A percentile compares a stretch with the other conserved stretches of the same genome.
Conservation (phyloP, 129 eudicot genomes). For the Lactuca saligna region DNA sequence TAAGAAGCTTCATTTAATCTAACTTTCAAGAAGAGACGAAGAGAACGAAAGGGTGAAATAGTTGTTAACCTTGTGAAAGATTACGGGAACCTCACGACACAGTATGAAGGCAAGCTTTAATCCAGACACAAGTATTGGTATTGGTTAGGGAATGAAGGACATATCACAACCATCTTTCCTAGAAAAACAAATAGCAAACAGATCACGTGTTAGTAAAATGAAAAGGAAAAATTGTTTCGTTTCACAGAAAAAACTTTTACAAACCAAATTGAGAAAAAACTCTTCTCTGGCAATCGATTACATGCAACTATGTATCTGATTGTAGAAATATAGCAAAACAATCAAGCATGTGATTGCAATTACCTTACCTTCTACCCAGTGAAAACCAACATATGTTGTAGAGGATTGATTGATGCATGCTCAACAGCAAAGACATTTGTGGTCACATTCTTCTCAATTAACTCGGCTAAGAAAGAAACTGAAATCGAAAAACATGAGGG, state of each 20-base stretch:
- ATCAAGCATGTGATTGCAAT: neutral
- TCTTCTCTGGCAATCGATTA: neutral
- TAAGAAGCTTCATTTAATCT: no score
- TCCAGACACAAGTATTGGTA: neutral
- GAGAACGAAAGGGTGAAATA: no score
- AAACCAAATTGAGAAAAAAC: neutral
- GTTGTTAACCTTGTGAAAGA: no score
- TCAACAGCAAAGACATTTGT: constrained; percentile 65
- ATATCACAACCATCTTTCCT: constrained; percentile 16
- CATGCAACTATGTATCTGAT: no score
- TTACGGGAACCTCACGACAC: no score
- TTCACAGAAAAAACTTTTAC: constrained; percentile 1
- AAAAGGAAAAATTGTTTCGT: neutral
- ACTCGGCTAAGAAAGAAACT: constrained; percentile 32
- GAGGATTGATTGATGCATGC: constrained; percentile 63
- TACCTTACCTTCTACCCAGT: constrained; percentile 71
- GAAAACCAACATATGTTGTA: constrained; percentile 68
- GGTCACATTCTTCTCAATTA: constrained; percentile 47
- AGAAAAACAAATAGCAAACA: constrained; percentile 23
- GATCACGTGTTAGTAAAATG: constrained; percentile 19
- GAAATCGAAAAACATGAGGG: constrained; percentile 36
- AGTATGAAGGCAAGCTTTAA: no score
- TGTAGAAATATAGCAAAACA: neutral
- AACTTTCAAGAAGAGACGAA: no score
- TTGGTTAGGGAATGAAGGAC: neutral